These are phyloP conservation scores for Alternaria postmessia DNA, from an alignment of 2,329 filamentous ascomycete genomes.

Conservation along the genomic window DNA sequence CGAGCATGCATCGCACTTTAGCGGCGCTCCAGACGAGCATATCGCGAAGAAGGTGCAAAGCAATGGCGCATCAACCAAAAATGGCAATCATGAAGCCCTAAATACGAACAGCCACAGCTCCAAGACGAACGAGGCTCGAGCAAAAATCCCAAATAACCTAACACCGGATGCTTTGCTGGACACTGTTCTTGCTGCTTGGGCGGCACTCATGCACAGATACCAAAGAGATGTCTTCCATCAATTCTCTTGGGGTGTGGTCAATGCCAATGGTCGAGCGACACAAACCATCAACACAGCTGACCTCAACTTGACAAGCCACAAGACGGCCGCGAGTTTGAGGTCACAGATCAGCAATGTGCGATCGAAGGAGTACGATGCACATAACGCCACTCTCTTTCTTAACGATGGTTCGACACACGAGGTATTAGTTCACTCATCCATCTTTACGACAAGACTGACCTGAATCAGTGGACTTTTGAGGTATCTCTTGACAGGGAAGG, in stretches of 20 bases:
- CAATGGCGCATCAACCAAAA: constrained; percentile 20
- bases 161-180: constrained; percentile 27
- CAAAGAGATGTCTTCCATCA: constrained; percentile 43
- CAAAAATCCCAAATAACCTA: constrained; percentile 19
- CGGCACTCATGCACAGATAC: constrained; percentile 41
- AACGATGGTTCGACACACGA: constrained; percentile 43
- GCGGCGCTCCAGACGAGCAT: constrained; percentile 22
- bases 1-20: constrained; percentile 26
- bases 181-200: constrained; percentile 42
- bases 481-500: constrained; percentile 36
- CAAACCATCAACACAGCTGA: constrained; percentile 30
- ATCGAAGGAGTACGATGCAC: constrained; percentile 20
- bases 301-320: constrained; percentile 27
- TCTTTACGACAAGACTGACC: constrained; percentile 3
- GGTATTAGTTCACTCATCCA: constrained; percentile 19
- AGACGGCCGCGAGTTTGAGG: constrained; percentile 23
- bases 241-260: constrained; percentile 37
- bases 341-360: constrained; percentile 23
- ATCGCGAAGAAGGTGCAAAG: constrained; percentile 24
- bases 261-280: constrained; percentile 8
- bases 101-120: constrained; percentile 11
- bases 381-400: constrained; percentile 28
- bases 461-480: constrained; percentile 41
- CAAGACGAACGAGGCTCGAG: constrained; percentile 26
- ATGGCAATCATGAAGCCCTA: not conserved